Evolutionary conservation across 257 asterid species (phyloP), one percentile per base, ranked within the genome.

Genomic region (Nicotiana undulata): DNA sequence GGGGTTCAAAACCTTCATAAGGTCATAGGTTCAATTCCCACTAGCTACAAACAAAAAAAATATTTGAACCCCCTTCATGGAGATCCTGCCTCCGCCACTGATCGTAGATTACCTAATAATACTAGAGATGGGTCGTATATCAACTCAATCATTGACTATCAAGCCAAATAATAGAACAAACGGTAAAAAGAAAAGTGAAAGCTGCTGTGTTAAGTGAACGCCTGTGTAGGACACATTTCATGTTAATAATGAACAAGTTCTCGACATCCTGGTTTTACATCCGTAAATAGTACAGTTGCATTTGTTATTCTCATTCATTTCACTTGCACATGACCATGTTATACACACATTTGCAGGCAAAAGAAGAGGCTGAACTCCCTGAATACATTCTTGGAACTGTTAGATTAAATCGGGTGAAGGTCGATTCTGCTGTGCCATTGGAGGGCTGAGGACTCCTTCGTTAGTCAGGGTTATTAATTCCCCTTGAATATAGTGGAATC

Each of bases 341-440:
- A 29, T 31, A 37, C 22, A 31, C 15, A 72, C 75, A 49, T 82
- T 68, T 81, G 49, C 93, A 96, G 99, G 99, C 92, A 40, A 91
- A 80, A 87, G 98, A 94, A 79, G 97, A 90, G 83, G 84, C 84
- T 6, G 99, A 96, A 79, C 97, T 96, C 81, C 99, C 99, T 4
- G 98, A 94, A 87, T 89, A 89, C 85, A 85, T 96, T 85, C 98
- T 94, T 78, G 98, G 98, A 89, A 94, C 98, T 26, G 98, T 92
- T 75, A 79, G 98, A 83, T 85, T 96, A 77, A 96, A 92, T 85
- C 97, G 98, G 0, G 53, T 96, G 18, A 85, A 82, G 84, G 85
- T 87, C 32, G 99, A 96, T 60, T 86, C 98, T 81, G 99, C 99
- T 82, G 90, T 91, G 16, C 75, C 86, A 61, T 89, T 96, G 76